Base-by-base conservation (phyloP, 495 filamentous ascomycete species). In the Clohesyomyces aquaticus region DNA sequence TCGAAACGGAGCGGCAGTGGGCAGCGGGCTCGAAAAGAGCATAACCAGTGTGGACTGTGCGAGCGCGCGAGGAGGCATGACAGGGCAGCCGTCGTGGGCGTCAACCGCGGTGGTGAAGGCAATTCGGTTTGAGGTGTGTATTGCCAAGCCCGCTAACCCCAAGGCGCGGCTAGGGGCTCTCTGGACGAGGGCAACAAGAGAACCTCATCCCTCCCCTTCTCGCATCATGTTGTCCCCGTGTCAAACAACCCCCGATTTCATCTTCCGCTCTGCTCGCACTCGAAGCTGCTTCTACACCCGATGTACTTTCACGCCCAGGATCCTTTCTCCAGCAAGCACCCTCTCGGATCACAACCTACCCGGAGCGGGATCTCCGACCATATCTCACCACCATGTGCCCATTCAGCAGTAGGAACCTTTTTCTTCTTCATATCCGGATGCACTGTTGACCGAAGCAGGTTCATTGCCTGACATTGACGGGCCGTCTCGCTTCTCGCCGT, bases 241-340 rank as follows among this genome's bases (percentile, higher is more conserved):
- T 66, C 59, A 66, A 66, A 66, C 63, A 66, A 66, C 54, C 48
- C 60, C 38, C 46, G 47, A 61, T 57, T 49, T 61, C 56, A 66
- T 51, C 52, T 9, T 56, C 57, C 56, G 63, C 63, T n/a, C 50
- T n/a, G 22, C 22, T 43, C 35, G 38, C 14, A 23, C 19, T 53
- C 22, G 26, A 19, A 45, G 25, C n/a, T n/a, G n/a, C n/a, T n/a
- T 25, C 38, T 42, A 27, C 55, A 22, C 18, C 27, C n/a, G 26
- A 51, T 45, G 59, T 49, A 54, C 10, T 46, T 54, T 62, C 21
- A 26, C 45, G 41, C 38, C 23, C 23, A 21, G 60, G 27, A 50
- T 51, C 54, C 35, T 14, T 23, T n/a, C 29, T 3, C 52, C 29
- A 46, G 47, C 25, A 32, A 43, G 14, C 27, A 8, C 1, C 18